Base-by-base conservation (phyloP, 352 stramenopile genomes). In the Phytophthora rubi region DNA sequence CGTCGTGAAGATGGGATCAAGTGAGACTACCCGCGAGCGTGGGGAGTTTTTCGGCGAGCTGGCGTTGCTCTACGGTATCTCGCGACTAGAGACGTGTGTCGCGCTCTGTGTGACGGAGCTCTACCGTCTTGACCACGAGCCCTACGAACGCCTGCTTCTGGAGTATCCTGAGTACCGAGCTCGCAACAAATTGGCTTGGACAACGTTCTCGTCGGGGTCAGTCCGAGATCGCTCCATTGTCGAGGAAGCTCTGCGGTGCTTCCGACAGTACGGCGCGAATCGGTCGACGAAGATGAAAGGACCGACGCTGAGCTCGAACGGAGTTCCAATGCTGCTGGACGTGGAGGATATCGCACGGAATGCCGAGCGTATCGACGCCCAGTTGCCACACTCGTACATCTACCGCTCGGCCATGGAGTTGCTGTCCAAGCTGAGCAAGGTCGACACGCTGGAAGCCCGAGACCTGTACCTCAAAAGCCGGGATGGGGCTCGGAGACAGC, bases 91-190 rank as follows among this genome's bases (percentile, higher is more conserved):
- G 23, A 95, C 82, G 7, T 93, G 87, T 69, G 78, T 86, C 16
- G 69, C 85, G 6, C 53, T 92, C 8, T 79, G 69, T 0, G 76
- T 82, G 8, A 76, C 79, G 0, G 85, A 95, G 55, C 64, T 95
- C 33, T 95, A 92, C 54, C 81, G 86, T 4, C 69, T 95, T 4
- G 82, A 93, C 26, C 65, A 86, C 30, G 70, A 77, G 10, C 77
- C 71, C 6, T 93, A 92, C 48, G 84, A 93, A 42, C 75, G 77
- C 35, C 39, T 91, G 16, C 53, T 95, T 16, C 70, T 84, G 3
- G 80, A 90, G 23, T 95, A 89, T 8, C 85, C 87, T 0, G 81
- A 92, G 54, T 92, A 92, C 62, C 79, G 84, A 7, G 63, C 52
- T 15, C 76, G 74, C 45, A 89, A 87, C 69, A 82, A 83, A 13